A percentile compares a stretch with the other conserved stretches of the same genome.
Evolutionary conservation across 257 asterid genomes (phyloP).

Genomic region (Lycium barbarum): DNA sequence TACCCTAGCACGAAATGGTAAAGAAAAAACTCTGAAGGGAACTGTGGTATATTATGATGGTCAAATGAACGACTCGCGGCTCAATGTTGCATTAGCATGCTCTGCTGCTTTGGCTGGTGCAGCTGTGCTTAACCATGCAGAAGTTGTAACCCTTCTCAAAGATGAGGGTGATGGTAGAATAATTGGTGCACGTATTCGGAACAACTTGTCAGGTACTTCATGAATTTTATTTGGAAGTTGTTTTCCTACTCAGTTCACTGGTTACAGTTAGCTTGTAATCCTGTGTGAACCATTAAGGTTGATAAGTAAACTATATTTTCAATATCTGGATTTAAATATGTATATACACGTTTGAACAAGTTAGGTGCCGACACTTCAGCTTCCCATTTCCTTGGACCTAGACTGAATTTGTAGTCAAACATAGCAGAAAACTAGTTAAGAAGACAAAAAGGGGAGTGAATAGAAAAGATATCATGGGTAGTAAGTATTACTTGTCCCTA

Average conservation of each 20-base stretch:
- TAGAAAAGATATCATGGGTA: constrained; percentile 7
- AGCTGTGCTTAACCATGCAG: constrained; percentile 91
- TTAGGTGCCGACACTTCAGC: background rate
- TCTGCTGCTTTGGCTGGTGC: constrained; percentile 98
- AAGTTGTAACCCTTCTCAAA: constrained; percentile 71
- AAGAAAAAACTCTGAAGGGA: constrained; percentile 82
- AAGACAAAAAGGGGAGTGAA: background rate
- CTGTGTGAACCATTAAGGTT: background rate
- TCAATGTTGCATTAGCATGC: constrained; percentile 89
- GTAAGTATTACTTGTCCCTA: constrained; percentile 8
- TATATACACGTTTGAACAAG: background rate
- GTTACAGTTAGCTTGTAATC: background rate
- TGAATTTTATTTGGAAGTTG: background rate
- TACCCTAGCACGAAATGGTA: constrained; percentile 80
- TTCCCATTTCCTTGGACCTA: constrained; percentile 27
- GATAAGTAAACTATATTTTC: background rate
- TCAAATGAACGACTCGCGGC: constrained; percentile 96
- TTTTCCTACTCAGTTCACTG: constrained; percentile 10
- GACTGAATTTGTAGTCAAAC: background rate
- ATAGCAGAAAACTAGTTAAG: background rate
- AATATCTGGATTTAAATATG: background rate
- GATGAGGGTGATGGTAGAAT: constrained; percentile 72
- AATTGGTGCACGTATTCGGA: constrained; percentile 83
- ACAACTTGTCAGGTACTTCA: constrained; percentile 72
- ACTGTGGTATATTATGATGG: constrained; percentile 99